Evolutionary conservation across 2,329 filamentous ascomycete genomes (phyloP).

Genomic region (Stemphylium vesicarium): DNA sequence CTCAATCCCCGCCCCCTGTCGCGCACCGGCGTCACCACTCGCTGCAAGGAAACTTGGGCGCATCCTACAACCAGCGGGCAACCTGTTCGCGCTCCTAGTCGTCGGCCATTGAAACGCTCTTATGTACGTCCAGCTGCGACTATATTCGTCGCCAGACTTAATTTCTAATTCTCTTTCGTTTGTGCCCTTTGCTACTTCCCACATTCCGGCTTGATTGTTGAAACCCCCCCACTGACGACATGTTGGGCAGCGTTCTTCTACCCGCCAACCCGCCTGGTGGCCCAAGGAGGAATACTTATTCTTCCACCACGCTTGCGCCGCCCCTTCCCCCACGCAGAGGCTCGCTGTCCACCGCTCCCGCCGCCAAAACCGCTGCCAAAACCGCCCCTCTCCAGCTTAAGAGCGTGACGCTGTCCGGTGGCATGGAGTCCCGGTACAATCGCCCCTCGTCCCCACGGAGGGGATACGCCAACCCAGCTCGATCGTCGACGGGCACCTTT

Average conservation of each 20-base stretch:
- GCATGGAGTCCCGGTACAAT: conserved; percentile 46
- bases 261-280: conserved; percentile 28
- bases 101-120: conserved; percentile 19
- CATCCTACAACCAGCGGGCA: conserved; percentile 22
- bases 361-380: conserved; percentile 28
- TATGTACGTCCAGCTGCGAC: conserved; percentile 46
- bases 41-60: conserved; percentile 25
- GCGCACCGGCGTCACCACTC: conserved; percentile 18
- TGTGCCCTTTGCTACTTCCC: conserved; percentile 14
- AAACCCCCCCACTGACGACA: conserved; percentile 33
- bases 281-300: conserved; percentile 28
- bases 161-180: conserved; percentile 22
- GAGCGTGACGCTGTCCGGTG: conserved; percentile 26
- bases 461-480: conserved; percentile 39
- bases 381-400: conserved; percentile 31
- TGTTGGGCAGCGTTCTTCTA: conserved; percentile 44
- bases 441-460: conserved; percentile 45
- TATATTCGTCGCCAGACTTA: conserved; percentile 33
- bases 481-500: conserved; percentile 48
- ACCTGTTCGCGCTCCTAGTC: conserved; percentile 19
- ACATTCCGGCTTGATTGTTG: conserved; percentile 7
- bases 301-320: conserved; percentile 25
- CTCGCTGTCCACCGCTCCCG: conserved; percentile 28
- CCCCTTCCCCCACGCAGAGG: conserved; percentile 36
- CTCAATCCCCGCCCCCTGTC: conserved; percentile 15